Evolutionary conservation across 768 basidiomycete genomes (phyloP), one percentile per base, ranked within the genome.

Genomic region (Saitozyma podzolica): DNA sequence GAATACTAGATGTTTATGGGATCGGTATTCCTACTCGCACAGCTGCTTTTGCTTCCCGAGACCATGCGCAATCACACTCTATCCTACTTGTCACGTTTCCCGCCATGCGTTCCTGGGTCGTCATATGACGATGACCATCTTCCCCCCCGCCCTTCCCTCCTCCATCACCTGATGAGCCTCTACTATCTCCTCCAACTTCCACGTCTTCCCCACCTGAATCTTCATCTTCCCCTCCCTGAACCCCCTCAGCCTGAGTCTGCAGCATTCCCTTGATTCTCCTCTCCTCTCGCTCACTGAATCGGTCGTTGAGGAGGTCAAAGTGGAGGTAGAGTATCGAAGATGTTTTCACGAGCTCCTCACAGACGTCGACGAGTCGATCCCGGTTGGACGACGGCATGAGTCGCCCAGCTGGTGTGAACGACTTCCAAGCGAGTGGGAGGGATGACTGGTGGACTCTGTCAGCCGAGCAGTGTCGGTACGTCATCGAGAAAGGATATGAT

Each of bases 301-400:
- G 62, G 53, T 76, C 76, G 1, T 64, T 69, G 39, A 80, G 63
- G 13, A 77, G 59, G 9, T 62, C 64, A 10, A 61, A 50, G 56
- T 76, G 70, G 8, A 76, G 78, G 5, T 48, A 48, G 39, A 79
- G 59, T 43, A 80, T 54, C 39, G 63, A 10, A 1, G 74, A 74
- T 9, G 72, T 54, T 45, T 79, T 78, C 60, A 80, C 66, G 40
- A 80, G 68, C 51, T 80, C 80, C 43, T 80, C 80, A 61, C 74
- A 76, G 6, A 80, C 78, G 65, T 80, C 80, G 47, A 78, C 78
- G 8, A 78, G 67, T 14, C 79, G 72, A 59, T 80, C 79, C 7
- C 79, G 72, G 56, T 80, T 80, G 1, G 70, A 69, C 4, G 73
- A 76, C 9, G 78, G 75, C 20, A 78, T 58, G 29, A 80, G 65